phyloP scores from a whole-genome alignment of 2,329 filamentous ascomycete genomes.

The Trichophyton schoenleinii region DNA sequence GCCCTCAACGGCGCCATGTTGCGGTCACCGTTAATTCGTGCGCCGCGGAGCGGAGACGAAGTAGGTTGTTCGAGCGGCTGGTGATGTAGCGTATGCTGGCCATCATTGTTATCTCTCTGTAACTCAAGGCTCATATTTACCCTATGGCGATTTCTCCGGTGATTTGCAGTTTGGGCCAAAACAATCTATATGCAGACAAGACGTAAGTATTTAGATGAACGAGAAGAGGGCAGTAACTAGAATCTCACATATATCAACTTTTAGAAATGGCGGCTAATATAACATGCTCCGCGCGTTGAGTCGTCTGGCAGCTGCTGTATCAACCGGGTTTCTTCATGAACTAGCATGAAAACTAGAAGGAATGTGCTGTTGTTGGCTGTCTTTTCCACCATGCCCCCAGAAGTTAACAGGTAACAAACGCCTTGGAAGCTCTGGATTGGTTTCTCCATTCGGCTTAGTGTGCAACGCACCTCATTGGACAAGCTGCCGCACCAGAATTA shows the following conservation, averaged over 20 bases:
- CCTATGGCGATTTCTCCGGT: background rate
- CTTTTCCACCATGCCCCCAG: background rate
- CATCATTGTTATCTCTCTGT: conserved; percentile 4
- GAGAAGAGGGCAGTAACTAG: background rate
- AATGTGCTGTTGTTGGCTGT: background rate
- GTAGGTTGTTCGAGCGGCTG: background rate
- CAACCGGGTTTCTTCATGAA: background rate
- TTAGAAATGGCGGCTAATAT: background rate
- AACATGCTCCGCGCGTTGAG: background rate
- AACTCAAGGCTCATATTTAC: conserved; percentile 11
- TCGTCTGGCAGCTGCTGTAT: background rate
- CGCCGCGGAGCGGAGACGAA: background rate
- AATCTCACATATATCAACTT: background rate
- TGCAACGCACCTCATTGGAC: background rate
- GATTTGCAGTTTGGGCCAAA: background rate
- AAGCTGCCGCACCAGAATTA: no score
- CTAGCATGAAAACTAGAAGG: background rate
- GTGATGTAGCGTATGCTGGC: background rate
- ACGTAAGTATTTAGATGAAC: background rate
- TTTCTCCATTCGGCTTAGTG: background rate
- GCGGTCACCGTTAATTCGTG: background rate
- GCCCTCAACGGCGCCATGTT: background rate
- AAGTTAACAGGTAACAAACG: conserved; percentile 3
- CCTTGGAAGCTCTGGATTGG: background rate
- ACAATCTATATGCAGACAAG: background rate